Evolutionary conservation across 2,329 filamentous ascomycete genomes (phyloP).

Genomic region (Exophiala sp.): DNA sequence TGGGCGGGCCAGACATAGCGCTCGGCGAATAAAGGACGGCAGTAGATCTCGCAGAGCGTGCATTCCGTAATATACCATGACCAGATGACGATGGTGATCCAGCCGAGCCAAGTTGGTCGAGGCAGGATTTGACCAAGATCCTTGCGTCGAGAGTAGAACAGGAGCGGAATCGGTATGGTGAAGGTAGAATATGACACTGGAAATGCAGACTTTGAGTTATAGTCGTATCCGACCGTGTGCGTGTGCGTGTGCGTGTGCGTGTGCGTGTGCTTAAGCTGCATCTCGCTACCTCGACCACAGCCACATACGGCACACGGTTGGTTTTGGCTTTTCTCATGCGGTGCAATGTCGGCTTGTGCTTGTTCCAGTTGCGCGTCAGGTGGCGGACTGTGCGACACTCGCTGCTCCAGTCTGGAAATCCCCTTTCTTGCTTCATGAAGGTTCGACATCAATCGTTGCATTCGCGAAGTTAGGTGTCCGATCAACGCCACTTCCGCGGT

Average conservation of each 20-base stretch:
- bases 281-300: not conserved
- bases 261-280: too few species aligned
- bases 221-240: conserved; percentile 34
- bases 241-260: conserved; percentile 2
- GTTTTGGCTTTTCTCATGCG: not conserved
- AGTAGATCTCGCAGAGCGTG: conserved; percentile 47
- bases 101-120: conserved; percentile 37
- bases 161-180: conserved; percentile 49
- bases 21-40: conserved; percentile 45
- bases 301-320: conserved; percentile 16
- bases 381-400: conserved; percentile 30
- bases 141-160: conserved; percentile 30
- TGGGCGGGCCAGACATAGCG: conserved; percentile 47
- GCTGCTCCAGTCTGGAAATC: conserved; percentile 36
- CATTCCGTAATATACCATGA: conserved; percentile 48
- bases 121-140: conserved; percentile 30
- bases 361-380: conserved; percentile 15
- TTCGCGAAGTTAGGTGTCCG: conserved; percentile 37
- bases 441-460: conserved; percentile 37
- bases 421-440: conserved; percentile 40
- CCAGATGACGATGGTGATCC: conserved; percentile 37
- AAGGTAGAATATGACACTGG: conserved; percentile 47
- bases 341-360: conserved; percentile 3
- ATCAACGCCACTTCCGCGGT: conserved; percentile 30
- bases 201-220: conserved; percentile 36